Percentiles rank a stretch among this genome's conserved stretches.
These are phyloP conservation scores for Daldinia decipiens DNA, from an alignment of 495 filamentous ascomycete genomes.

Conservation along the genomic window DNA sequence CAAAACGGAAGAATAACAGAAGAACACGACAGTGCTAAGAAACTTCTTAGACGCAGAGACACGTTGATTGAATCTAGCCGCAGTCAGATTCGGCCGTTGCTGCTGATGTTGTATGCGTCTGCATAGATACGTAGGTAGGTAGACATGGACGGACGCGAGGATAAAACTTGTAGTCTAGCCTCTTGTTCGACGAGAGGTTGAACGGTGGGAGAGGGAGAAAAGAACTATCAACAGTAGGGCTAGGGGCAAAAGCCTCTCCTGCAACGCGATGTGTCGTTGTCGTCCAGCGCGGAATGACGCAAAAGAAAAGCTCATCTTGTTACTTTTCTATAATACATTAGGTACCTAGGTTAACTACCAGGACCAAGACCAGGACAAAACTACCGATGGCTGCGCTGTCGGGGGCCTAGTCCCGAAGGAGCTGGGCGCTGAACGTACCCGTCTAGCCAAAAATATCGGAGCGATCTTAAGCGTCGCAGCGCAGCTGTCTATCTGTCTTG, in stretches of 20 bases:
- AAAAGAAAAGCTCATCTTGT: conserved; percentile 28
- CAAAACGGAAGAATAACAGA: conserved; percentile 34
- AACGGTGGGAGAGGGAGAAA: conserved; percentile 3
- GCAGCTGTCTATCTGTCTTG: conserved; percentile 44
- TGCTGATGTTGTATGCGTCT: conserved; percentile 44
- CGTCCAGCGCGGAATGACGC: conserved; percentile 40
- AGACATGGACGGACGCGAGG: conserved; percentile 25
- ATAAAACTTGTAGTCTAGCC: neutral
- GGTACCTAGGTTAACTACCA: no score
- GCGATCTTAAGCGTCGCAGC: conserved; percentile 45
- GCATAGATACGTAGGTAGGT: conserved; percentile 36
- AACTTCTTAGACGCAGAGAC: conserved; percentile 38
- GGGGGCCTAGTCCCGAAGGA: conserved; percentile 43
- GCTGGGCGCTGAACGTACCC: conserved; percentile 41
- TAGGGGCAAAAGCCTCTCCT: conserved; percentile 25
- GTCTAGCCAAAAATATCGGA: conserved; percentile 46
- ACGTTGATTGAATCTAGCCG: conserved; percentile 44
- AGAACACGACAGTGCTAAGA: conserved; percentile 44
- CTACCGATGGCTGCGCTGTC: conserved; percentile 43
- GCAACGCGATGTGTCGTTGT: conserved; percentile 28
- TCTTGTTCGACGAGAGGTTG: neutral
- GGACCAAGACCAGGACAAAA: conserved; percentile 12
- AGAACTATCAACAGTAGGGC: neutral
- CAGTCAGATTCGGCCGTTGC: conserved; percentile 40
- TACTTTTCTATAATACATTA: neutral